A percentile compares a stretch with the other conserved stretches of the same genome.
phyloP scores from a whole-genome alignment of 2,329 filamentous ascomycete species.

The Colletotrichum aenigma region DNA sequence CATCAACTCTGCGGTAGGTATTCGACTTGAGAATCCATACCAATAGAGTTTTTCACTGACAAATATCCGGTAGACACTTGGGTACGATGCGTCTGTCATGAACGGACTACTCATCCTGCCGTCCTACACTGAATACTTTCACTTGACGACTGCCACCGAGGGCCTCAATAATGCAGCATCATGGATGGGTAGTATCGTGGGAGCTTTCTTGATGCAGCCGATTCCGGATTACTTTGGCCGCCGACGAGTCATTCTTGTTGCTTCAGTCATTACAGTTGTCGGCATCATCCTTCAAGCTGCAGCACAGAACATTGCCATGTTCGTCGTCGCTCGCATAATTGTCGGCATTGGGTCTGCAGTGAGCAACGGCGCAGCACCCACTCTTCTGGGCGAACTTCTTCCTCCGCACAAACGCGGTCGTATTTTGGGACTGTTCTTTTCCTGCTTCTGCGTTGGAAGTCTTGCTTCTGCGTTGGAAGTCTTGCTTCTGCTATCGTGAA shows the following conservation, averaged over 20 bases:
- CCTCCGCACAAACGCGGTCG: constrained; percentile 29
- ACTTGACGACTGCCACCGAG: constrained; percentile 54
- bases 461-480: constrained; percentile 31
- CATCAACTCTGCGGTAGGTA: constrained; percentile 10
- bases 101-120: constrained; percentile 63
- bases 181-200: constrained; percentile 56
- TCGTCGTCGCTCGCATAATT: constrained; percentile 49
- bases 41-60: not conserved
- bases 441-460: constrained; percentile 32
- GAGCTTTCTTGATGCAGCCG: constrained; percentile 44
- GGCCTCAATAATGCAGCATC: constrained; percentile 60
- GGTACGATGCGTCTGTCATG: constrained; percentile 56
- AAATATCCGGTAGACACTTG: constrained; percentile 7
- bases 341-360: constrained; percentile 49
- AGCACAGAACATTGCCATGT: constrained; percentile 57
- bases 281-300: constrained; percentile 51
- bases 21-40: accelerated
- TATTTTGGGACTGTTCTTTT: constrained; percentile 22
- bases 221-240: constrained; percentile 47
- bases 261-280: constrained; percentile 43
- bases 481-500: constrained; percentile 31
- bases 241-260: constrained; percentile 43
- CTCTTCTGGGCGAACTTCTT: constrained; percentile 55
- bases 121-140: constrained; percentile 60
- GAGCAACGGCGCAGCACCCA: constrained; percentile 45